phyloP scores from a whole-genome alignment of 768 basidiomycete species.

The Punctularia strigosozonata region DNA sequence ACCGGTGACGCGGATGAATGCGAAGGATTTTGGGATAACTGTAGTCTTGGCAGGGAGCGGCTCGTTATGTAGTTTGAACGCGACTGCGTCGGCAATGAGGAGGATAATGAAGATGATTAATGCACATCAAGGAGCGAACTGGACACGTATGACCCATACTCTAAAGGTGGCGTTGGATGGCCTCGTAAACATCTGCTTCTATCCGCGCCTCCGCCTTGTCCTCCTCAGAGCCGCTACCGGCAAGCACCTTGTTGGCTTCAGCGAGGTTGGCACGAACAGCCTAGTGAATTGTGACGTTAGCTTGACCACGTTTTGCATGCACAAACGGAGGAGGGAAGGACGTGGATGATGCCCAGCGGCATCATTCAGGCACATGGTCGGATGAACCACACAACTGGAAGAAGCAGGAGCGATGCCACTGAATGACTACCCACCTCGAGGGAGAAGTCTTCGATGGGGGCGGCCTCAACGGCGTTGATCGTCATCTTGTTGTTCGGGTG shows the following conservation, averaged over 20 bases:
- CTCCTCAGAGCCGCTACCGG: conserved; percentile 80
- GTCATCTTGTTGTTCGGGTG: conserved; percentile 96
- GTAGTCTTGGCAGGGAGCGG: no score
- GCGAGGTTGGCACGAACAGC: conserved; percentile 82
- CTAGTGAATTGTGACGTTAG: conserved; percentile 28
- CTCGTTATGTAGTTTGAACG: no score
- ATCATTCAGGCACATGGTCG: no score
- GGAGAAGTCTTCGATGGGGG: conserved; percentile 84
- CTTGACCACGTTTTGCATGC: conserved; percentile 3
- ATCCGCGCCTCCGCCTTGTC: conserved; percentile 90
- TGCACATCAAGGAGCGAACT: no score
- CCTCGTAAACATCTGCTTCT: conserved; percentile 95
- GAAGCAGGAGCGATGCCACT: no score
- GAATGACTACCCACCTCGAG: conserved; percentile 49
- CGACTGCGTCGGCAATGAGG: no score
- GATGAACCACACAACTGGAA: not conserved
- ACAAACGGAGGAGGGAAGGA: no score
- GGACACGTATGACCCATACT: no score
- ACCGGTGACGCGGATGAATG: no score
- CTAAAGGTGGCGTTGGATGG: conserved; percentile 82
- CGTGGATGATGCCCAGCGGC: no score
- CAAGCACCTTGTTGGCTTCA: conserved; percentile 74
- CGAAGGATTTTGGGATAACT: no score
- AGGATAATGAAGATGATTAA: no score
- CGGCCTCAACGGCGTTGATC: conserved; percentile 95